A percentile compares a stretch with the other conserved stretches of the same genome.
These are phyloP conservation scores for Thalassiosira ordinaria DNA, from an alignment of 352 stramenopile species.

Conservation along the genomic window DNA sequence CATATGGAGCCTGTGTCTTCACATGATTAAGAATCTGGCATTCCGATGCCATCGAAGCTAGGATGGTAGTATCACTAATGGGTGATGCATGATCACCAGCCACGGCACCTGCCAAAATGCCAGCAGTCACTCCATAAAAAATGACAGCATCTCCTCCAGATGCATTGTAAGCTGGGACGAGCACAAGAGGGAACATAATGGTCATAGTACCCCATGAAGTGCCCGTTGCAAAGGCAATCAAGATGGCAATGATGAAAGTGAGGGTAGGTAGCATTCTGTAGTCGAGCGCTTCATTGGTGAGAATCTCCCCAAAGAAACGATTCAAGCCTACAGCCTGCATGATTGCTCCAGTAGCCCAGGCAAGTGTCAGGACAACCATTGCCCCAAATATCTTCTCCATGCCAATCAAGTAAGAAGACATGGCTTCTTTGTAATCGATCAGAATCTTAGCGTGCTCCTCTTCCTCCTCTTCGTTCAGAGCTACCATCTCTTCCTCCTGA, in stretches of 20 bases:
- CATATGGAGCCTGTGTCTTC: constrained; percentile 82
- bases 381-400: constrained; percentile 73
- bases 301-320: constrained; percentile 65
- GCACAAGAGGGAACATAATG: constrained; percentile 79
- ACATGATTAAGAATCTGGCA: constrained; percentile 76
- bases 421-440: constrained; percentile 58
- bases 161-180: constrained; percentile 67
- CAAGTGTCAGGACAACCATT: constrained; percentile 66
- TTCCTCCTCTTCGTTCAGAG: constrained; percentile 40
- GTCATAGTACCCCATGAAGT: constrained; percentile 80
- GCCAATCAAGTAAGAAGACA: constrained; percentile 69
- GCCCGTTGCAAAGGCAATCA: constrained; percentile 77
- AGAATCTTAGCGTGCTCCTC: constrained; percentile 50
- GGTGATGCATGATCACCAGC: constrained; percentile 79
- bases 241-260: constrained; percentile 70
- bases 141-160: constrained; percentile 63
- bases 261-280: constrained; percentile 66
- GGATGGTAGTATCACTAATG: constrained; percentile 83
- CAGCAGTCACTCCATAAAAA: constrained; percentile 66
- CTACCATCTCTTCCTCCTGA: constrained; percentile 7
- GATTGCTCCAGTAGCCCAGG: constrained; percentile 70
- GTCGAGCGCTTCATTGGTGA: constrained; percentile 36
- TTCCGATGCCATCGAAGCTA: constrained; percentile 65
- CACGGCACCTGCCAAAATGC: constrained; percentile 71
- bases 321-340: constrained; percentile 72